Conservation (phyloP, 2,329 filamentous ascomycete species). For the Hypoxylon sp. region DNA sequence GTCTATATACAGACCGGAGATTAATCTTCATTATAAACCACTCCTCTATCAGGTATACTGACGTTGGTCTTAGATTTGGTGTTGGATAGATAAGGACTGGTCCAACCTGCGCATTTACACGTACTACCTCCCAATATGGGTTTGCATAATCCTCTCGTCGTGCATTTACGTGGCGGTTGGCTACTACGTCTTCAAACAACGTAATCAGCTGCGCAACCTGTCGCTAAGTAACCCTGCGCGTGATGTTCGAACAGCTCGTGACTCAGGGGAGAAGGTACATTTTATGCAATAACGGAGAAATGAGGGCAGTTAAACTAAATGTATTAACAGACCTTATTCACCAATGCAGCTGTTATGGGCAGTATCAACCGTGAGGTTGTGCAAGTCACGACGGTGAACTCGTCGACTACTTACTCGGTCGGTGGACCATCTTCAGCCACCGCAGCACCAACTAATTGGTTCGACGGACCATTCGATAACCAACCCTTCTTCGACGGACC, state of each 20-base stretch:
- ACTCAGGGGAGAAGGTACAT: slow-evolving; percentile 56
- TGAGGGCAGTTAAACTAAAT: slow-evolving; percentile 10
- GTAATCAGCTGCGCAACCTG: slow-evolving; percentile 66
- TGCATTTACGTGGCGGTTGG: slow-evolving; percentile 71
- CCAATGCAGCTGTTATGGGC: slow-evolving; percentile 55
- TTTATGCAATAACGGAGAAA: not conserved
- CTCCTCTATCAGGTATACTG: slow-evolving; percentile 17
- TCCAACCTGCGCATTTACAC: slow-evolving; percentile 71
- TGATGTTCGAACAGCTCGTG: slow-evolving; percentile 46
- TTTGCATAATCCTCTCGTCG: slow-evolving; percentile 69
- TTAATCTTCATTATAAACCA: not conserved
- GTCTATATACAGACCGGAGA: slow-evolving; percentile 42
- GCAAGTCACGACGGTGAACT: slow-evolving; percentile 54
- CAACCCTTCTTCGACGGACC: slow-evolving; percentile 25
- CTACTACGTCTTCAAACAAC: slow-evolving; percentile 71
- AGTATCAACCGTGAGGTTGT: slow-evolving; percentile 53
- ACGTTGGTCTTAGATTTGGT: slow-evolving; percentile 67
- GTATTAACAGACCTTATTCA: slow-evolving; percentile 49
- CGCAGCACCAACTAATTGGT: slow-evolving; percentile 49
- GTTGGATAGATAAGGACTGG: slow-evolving; percentile 71
- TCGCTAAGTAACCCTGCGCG: slow-evolving; percentile 61
- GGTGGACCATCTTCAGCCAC: slow-evolving; percentile 27
- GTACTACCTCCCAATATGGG: slow-evolving; percentile 74
- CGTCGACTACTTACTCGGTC: slow-evolving; percentile 39
- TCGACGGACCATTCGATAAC: slow-evolving; percentile 51